Conservation (phyloP, 2,329 filamentous ascomycete genomes). For the Aureobasidium vineae region DNA sequence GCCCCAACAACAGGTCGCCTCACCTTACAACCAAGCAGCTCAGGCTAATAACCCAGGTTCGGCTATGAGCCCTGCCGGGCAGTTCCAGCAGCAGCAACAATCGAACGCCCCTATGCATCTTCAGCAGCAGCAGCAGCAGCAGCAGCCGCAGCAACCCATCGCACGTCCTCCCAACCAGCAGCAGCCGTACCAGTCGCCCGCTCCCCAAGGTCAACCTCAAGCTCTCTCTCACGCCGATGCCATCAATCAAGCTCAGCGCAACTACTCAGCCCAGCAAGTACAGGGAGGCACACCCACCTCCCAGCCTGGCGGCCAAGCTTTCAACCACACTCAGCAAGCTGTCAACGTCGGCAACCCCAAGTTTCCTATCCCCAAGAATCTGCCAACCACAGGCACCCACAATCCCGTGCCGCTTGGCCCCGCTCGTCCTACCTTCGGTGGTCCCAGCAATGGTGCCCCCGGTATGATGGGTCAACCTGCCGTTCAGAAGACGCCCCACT, state of each 20-base stretch:
- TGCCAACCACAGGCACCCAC: slow-evolving; percentile 66
- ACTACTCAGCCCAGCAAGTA: slow-evolving; percentile 28
- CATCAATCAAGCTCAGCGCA: slow-evolving; percentile 29
- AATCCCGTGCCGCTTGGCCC: slow-evolving; percentile 70
- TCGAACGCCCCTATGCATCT: slow-evolving; percentile 25
- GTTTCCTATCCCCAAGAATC: slow-evolving; percentile 78
- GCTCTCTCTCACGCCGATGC: slow-evolving; percentile 32
- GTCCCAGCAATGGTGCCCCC: slow-evolving; percentile 62
- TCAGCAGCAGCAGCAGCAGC: slow-evolving; percentile 25
- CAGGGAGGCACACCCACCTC: slow-evolving; percentile 29
- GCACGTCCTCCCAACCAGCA: slow-evolving; percentile 26
- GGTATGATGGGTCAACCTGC: slow-evolving; percentile 87
- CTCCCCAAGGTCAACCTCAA: slow-evolving; percentile 32
- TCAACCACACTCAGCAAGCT: slow-evolving; percentile 30
- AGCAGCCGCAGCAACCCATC: slow-evolving; percentile 26
- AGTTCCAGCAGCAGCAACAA: slow-evolving; percentile 32
- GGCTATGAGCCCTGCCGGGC: slow-evolving; percentile 28
- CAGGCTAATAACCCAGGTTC: slow-evolving; percentile 16
- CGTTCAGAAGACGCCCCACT: slow-evolving; percentile 74
- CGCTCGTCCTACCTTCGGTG: slow-evolving; percentile 79
- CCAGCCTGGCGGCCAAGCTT: slow-evolving; percentile 29
- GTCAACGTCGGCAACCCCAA: slow-evolving; percentile 55
- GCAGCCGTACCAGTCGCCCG: slow-evolving; percentile 35
- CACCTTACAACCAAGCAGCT: slow-evolving; percentile 22
- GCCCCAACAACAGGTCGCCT: slow-evolving; percentile 26